Conservation (phyloP, 257 asterid species). For the Lantana camara region DNA sequence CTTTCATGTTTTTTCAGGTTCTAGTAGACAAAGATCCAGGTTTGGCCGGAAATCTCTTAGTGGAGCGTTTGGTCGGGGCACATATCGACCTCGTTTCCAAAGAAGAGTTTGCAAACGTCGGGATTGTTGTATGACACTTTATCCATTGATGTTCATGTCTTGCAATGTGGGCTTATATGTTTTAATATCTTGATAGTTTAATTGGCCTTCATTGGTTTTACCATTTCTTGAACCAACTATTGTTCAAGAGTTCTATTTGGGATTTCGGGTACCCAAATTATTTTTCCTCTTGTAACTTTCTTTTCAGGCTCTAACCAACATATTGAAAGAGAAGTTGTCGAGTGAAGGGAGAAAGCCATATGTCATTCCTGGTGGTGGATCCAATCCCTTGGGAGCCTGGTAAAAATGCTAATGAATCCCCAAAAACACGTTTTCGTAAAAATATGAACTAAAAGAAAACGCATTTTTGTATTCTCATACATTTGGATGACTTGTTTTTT, state of each 20-base stretch:
- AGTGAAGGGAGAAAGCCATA: conserved; percentile 94
- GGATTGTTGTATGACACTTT: conserved; percentile 61
- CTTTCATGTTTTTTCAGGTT: conserved; percentile 48
- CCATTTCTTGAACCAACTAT: background rate
- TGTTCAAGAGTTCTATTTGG: conserved; percentile 6
- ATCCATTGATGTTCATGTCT: conserved; percentile 7
- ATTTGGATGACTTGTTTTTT: background rate
- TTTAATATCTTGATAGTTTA: background rate
- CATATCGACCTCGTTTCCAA: conserved; percentile 90
- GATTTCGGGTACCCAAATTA: background rate
- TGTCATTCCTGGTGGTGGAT: conserved; percentile 96
- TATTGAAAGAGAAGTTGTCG: conserved; percentile 74
- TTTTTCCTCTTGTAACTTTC: conserved; percentile 22
- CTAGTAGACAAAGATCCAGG: conserved; percentile 93
- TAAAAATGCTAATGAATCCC: too few species aligned
- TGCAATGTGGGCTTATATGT: background rate
- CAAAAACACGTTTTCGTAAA: too few species aligned
- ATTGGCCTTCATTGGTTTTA: background rate
- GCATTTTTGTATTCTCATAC: background rate
- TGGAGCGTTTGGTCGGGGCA: conserved; percentile 97
- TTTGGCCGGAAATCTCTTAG: conserved; percentile 92
- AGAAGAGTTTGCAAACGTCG: conserved; percentile 88
- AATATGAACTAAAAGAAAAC: too few species aligned
- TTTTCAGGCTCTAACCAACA: conserved; percentile 73
- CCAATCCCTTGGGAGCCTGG: conserved; percentile 97